Evolutionary conservation across 495 filamentous ascomycete species (phyloP), one percentile per base, ranked within the genome.

Genomic region (Aspergillus conjunctus): DNA sequence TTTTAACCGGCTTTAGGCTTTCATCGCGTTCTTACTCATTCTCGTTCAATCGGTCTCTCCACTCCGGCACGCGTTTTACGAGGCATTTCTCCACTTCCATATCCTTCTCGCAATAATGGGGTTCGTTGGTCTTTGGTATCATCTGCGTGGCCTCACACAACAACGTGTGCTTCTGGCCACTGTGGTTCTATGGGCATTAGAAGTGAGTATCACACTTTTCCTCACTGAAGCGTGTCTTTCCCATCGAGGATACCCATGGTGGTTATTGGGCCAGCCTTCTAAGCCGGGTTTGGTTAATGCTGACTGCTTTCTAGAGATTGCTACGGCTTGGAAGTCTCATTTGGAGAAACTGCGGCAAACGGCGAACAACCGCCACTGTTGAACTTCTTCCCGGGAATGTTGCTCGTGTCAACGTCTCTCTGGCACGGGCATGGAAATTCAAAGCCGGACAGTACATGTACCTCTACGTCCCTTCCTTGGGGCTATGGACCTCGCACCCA

Each of bases 271-370:
- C 5, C 5, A 26, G 5, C 5, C 26, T 26, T 26, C 5, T 26
- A 5, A 26, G 26, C 5, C 26, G 2, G 26, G 26, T 76, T 43
- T 80, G 34, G 76, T 88, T 86, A 81, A 82, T 62, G 33, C 43
- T 58, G 33, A 53, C 17, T 31, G 12, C 49, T 14, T 34, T 61
- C 22, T 82, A 91, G 67, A 85, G 90, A 58, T 61, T 71, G 9
- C 66, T 78, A 17, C 84, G 90, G 32, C 65, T 81, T 11, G 64
- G 65, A 12, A 76, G 77, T 30, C 62, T 85, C 7, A 53, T 82
- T 31, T 93, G 91, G 76, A 83, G 85, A 68, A 96, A 83, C 58
- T 65, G 73, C 56, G 69, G 74, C 41, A 70, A 69, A 44, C 66
- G 68, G 9, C 69, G 70, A 18, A 81, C 81, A 3, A 75, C 68